A percentile compares a stretch with the other conserved stretches of the same genome.
Conservation (phyloP, 2,329 filamentous ascomycete species). For the Allantophomopsis cytisporea region DNA sequence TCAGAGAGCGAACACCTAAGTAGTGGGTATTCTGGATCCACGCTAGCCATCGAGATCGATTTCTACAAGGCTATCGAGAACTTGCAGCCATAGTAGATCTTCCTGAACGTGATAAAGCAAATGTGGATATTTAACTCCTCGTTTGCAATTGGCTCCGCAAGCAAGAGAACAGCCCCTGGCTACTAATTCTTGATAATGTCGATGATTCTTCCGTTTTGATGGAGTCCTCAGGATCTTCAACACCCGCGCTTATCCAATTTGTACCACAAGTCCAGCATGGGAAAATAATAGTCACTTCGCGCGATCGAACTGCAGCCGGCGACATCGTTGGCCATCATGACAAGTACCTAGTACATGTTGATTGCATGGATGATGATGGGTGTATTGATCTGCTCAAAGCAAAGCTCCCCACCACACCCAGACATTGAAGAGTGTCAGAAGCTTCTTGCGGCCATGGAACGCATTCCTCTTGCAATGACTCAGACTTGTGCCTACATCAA, state of each 20-base stretch:
- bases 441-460: constrained; percentile 12
- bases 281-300: no score
- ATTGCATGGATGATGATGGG: no score
- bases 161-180: constrained; percentile 6
- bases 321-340: no score
- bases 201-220: constrained; percentile 3
- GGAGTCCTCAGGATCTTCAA: no score
- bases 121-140: constrained; percentile 3
- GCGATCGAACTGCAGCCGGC: no score
- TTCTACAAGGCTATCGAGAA: constrained; percentile 5
- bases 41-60: constrained; percentile 4
- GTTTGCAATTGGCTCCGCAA: constrained; percentile 1
- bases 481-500: constrained; percentile 14
- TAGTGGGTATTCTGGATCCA: constrained; percentile 11
- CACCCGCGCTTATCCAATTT: no score
- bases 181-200: constrained; percentile 12
- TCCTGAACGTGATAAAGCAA: constrained; percentile 3
- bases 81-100: constrained; percentile 5
- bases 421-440: constrained; percentile 1
- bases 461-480: constrained; percentile 16
- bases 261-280: no score
- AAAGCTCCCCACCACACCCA: no score
- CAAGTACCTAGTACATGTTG: no score
- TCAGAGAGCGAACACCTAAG: not conserved
- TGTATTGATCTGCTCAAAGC: no score